Evolutionary conservation across 352 stramenopile species (phyloP).

Genomic region (Aphanomyces astaci): DNA sequence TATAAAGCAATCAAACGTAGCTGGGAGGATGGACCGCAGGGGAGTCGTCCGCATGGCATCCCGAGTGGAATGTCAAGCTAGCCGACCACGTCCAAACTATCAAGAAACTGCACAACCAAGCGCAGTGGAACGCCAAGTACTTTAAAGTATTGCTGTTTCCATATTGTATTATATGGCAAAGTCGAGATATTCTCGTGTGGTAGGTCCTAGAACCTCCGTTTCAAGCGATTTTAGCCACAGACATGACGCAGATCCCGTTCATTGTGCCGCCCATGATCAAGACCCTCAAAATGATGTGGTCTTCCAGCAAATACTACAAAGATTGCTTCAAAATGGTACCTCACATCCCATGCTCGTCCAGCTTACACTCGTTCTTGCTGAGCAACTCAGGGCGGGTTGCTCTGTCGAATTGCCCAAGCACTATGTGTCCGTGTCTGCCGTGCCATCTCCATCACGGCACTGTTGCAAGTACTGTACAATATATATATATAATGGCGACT

Average conservation of each 20-base stretch:
- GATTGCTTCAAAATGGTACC: constrained; percentile 18
- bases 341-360: not conserved
- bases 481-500: too few relatives aligned
- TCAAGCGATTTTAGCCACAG: not conserved
- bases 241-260: constrained; percentile 14
- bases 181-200: too few relatives aligned
- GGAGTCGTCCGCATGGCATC: not conserved
- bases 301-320: constrained; percentile 23
- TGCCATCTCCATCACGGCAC: not conserved
- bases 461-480: not conserved
- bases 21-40: not conserved
- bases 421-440: constrained; percentile 7
- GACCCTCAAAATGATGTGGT: constrained; percentile 25
- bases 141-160: too few relatives aligned
- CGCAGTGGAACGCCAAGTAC: constrained; percentile 22
- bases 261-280: constrained; percentile 22
- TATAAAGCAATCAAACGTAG: too few relatives aligned
- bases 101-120: constrained; percentile 21
- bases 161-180: too few relatives aligned
- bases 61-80: not conserved
- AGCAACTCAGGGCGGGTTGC: not conserved
- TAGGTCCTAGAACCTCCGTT: constrained; percentile 19
- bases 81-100: not conserved
- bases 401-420: constrained; percentile 5
- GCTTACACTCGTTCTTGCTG: not conserved